Evolutionary conservation across 768 basidiomycete genomes (phyloP).

Genomic region (Candolleomyces eurysporus): DNA sequence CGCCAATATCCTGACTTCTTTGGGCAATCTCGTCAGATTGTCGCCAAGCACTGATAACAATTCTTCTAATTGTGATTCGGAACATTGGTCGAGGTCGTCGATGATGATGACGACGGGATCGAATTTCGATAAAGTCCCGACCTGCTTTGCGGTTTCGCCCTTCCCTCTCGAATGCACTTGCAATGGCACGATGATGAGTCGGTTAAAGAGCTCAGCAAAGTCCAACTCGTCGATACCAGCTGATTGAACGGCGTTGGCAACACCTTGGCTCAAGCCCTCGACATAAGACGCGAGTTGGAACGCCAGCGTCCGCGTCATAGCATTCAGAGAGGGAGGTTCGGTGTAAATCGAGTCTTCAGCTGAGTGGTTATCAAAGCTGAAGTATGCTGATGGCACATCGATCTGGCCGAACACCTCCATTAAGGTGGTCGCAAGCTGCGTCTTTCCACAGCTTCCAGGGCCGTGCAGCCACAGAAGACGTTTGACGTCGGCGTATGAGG

Average conservation of each 20-base stretch:
- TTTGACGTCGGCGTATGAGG: not conserved
- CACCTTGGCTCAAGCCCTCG: not conserved
- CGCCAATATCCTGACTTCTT: not conserved
- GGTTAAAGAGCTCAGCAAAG: not conserved
- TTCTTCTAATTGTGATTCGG: not conserved
- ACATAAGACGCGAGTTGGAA: slow-evolving; percentile 9
- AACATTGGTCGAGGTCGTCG: slow-evolving; percentile 5
- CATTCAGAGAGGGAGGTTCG: not conserved
- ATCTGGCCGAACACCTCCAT: slow-evolving; percentile 1
- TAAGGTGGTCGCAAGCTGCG: not conserved
- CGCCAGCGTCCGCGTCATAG: slow-evolving; percentile 1
- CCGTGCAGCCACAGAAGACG: slow-evolving; percentile 4
- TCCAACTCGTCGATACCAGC: not conserved
- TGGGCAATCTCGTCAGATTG: not conserved
- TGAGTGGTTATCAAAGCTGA: slow-evolving; percentile 1
- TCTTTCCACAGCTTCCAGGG: slow-evolving; percentile 1
- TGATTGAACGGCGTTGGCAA: not conserved
- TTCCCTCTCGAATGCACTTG: not conserved
- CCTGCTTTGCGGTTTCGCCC: not conserved
- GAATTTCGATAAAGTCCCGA: not conserved
- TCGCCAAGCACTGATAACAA: not conserved
- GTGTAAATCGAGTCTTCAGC: not conserved
- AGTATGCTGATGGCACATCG: not conserved
- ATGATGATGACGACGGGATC: slow-evolving; percentile 2
- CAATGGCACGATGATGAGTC: slow-evolving; percentile 3